Percentiles rank a stretch among this genome's conserved stretches.
phyloP scores from a whole-genome alignment of 129 eudicot species.

The sunflower (Helianthus annuus) region DNA sequence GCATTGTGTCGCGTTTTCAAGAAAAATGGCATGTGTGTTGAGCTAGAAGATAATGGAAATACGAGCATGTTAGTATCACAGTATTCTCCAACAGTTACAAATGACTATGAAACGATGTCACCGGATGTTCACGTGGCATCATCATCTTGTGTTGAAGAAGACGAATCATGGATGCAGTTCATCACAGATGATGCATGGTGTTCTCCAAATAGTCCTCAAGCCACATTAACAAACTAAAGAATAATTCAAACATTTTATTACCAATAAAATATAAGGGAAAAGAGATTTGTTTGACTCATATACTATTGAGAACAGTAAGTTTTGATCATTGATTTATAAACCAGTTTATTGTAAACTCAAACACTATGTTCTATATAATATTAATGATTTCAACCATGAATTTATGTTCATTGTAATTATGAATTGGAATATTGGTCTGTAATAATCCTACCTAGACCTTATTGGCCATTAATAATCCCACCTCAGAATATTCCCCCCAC shows the following conservation, averaged over 20 bases:
- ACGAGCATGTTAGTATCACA: constrained; percentile 35
- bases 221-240: constrained; percentile 32
- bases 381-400: neutral
- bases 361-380: neutral
- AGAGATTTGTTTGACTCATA: constrained; percentile 9
- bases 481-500: too few relatives aligned
- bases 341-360: neutral
- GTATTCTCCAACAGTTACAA: constrained; percentile 24
- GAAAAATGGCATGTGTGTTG: constrained; percentile 78
- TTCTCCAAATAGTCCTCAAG: constrained; percentile 43
- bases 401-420: neutral
- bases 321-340: neutral
- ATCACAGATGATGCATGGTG: constrained; percentile 91
- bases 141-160: constrained; percentile 56
- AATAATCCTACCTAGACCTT: too few relatives aligned
- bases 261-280: constrained; percentile 16
- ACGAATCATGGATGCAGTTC: constrained; percentile 96
- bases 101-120: constrained; percentile 58
- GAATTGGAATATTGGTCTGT: too few relatives aligned
- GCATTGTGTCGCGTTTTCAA: constrained; percentile 91
- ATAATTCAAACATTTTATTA: constrained; percentile 11
- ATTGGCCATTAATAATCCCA: too few relatives aligned
- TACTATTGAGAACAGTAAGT: constrained; percentile 6
- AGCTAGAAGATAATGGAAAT: constrained; percentile 62
- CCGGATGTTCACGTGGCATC: constrained; percentile 61